These are phyloP conservation scores for Bryum argenteum DNA, from an alignment of 225 moss, liverwort and hornwort genomes.

Conservation along the genomic window DNA sequence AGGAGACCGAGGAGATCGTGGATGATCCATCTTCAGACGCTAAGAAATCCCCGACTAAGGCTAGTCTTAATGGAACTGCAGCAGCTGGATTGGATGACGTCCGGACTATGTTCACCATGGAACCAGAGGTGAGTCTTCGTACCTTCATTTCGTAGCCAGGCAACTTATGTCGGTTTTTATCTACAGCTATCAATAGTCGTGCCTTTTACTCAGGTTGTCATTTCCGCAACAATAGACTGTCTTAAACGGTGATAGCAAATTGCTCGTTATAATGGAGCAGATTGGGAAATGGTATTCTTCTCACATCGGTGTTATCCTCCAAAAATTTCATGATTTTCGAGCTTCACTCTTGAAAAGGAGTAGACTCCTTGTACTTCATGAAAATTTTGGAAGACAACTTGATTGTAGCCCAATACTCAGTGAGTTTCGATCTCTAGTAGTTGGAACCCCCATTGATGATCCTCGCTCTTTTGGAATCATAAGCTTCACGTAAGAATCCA, in stretches of 20 bases:
- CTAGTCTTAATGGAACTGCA: conserved; percentile 68
- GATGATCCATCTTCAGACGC: conserved; percentile 31
- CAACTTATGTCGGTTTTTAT: not conserved
- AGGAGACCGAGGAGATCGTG: conserved; percentile 39
- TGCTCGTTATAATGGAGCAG: not conserved
- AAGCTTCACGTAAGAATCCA: conserved; percentile 14
- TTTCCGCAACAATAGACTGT: not conserved
- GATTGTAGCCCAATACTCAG: not conserved
- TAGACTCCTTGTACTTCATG: too few species aligned
- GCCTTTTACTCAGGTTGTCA: not conserved
- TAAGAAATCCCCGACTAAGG: conserved; percentile 41
- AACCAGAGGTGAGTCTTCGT: conserved; percentile 43
- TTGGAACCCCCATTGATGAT: not conserved
- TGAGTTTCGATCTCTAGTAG: not conserved
- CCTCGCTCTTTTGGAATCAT: not conserved
- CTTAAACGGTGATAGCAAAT: not conserved
- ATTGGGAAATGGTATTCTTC: conserved; percentile 6
- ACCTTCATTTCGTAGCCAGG: not conserved
- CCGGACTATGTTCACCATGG: conserved; percentile 55
- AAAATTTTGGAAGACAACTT: not conserved
- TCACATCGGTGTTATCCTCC: too few species aligned
- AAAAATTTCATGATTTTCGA: too few species aligned
- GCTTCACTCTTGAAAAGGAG: too few species aligned
- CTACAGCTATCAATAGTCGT: not conserved
- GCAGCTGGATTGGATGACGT: conserved; percentile 58